Base-by-base conservation (phyloP, 2,329 filamentous ascomycete genomes). In the Penicillium italicum region DNA sequence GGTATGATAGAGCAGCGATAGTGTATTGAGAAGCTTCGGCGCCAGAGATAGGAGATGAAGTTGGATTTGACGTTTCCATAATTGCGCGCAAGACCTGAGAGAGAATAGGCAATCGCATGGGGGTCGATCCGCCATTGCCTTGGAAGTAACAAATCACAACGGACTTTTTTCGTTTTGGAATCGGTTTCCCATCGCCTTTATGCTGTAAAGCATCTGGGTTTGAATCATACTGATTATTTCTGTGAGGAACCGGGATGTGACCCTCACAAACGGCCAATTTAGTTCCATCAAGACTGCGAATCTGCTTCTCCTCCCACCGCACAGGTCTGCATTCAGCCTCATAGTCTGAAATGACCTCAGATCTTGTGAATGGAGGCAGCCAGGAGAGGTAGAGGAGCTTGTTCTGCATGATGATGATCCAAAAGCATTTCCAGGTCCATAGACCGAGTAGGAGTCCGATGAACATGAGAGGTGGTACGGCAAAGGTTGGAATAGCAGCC, bases 321-420 rank as follows among this genome's bases (percentile, higher is more conserved):
- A 91, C 76, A 0, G 84, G 84, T 26, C 74, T 76, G 60, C 86
- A 90, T 36, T 81, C 77, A 4, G 71, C 69, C 26, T 76, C 76
- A 67, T 89, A 91, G 63, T 88, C 83, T 3, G 76, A 74, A 36
- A 92, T 86, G 54, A 75, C 84, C 74, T 91, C 86, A 24, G 80
- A 79, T 16, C 88, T 80, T 0, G 88, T 80, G 66, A 87, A 87
- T 2, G 88, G 88, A 18, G 88, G 88, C 48, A 91, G 74, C 43
- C 86, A 87, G 0, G 89, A 87, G 77, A 91, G 90, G 73, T 91
- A 92, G 56, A 92, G 88, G 67, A 92, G 90, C 68, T 87, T 87
- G 67, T 92, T 90, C 73, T 92, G 89, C 68, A 91, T 88, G 5
- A 88, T 63, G 28, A 93, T 78, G 75, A 91, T 84, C 85, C 90